Base-by-base conservation (phyloP, 2,329 filamentous ascomycete genomes). In the Exophiala lecanii-corni region DNA sequence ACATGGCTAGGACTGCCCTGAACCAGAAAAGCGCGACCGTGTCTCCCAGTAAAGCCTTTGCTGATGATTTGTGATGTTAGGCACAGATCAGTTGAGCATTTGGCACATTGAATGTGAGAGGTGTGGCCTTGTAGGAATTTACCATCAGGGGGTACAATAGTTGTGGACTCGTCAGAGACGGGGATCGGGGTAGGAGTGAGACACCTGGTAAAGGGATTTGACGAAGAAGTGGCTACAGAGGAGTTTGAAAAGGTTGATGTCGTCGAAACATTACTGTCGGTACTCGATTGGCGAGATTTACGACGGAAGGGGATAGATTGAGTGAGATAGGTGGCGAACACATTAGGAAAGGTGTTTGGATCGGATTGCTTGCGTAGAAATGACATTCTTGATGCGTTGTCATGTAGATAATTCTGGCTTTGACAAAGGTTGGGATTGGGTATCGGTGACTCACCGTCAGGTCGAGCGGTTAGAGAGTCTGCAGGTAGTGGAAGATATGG, bases 41-140 rank as follows among this genome's bases (percentile, higher is more conserved):
- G 75, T 13, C 78, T 74, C 49, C 79, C 79, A 17, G 76, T 82
- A 62, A 82, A 82, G 41, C 78, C 78, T 64, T 81, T 81, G 63
- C 68, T 74, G 55, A 82, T 76, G 44, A 82, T 80, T 49, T 79
- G 76, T 4, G 70, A 70, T 12, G 74, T 73, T 41, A 76, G 67
- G 50, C 76, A 76, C 35, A 82, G 68, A 55, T 81, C 75, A 9
- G 74, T 65, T 30, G 76, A 72, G 58, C 79, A 82, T 52, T 72
- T 72, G 19, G 71, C 68, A 61, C 79, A 82, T 54, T 72, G 73
- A 17, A 82, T 69, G 58, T 75, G 73, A 2, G 78, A 78, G 36
- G 66, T 62, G 55, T 75, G 67, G 43, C 66, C 67, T 37, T 61
- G 49, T 12, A 76, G 64, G 55, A 67, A 74, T 41, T 62, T 59